Percentiles rank a stretch among this genome's conserved stretches.
phyloP scores from a whole-genome alignment of 306 rosid genomes.

The Trichosanthes truncata region DNA sequence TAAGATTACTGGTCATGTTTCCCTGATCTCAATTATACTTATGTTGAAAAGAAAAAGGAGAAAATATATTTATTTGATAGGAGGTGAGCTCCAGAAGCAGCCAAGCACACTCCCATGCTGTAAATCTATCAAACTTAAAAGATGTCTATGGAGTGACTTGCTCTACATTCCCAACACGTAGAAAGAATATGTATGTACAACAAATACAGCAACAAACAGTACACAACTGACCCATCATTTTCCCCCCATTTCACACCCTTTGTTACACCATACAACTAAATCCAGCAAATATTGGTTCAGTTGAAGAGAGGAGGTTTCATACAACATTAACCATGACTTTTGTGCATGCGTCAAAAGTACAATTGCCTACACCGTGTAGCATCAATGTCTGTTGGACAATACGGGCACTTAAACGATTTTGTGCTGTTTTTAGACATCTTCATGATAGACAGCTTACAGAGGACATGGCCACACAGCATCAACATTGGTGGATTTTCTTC shows the following conservation, averaged over 20 bases:
- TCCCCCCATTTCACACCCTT: conserved; percentile 17
- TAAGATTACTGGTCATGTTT: neutral
- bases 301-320: conserved; percentile 17
- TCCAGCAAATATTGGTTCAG: conserved; percentile 29
- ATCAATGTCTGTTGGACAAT: conserved; percentile 64
- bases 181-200: conserved; percentile 62
- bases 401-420: conserved; percentile 75
- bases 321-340: conserved; percentile 15
- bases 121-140: neutral
- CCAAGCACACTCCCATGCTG: neutral
- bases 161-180: conserved; percentile 14
- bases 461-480: conserved; percentile 89
- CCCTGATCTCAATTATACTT: neutral
- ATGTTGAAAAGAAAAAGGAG: neutral
- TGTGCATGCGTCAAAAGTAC: conserved; percentile 29
- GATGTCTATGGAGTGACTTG: neutral
- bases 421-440: conserved; percentile 89
- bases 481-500: conserved; percentile 90
- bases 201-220: conserved; percentile 17
- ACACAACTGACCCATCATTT: conserved; percentile 22
- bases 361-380: conserved; percentile 51
- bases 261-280: conserved; percentile 17
- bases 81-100: conserved; percentile 3
- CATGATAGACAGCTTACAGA: conserved; percentile 78
- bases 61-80: neutral